phyloP scores from a whole-genome alignment of 2,329 filamentous ascomycete species.

The Phaeosphaeriaceae sp. region DNA sequence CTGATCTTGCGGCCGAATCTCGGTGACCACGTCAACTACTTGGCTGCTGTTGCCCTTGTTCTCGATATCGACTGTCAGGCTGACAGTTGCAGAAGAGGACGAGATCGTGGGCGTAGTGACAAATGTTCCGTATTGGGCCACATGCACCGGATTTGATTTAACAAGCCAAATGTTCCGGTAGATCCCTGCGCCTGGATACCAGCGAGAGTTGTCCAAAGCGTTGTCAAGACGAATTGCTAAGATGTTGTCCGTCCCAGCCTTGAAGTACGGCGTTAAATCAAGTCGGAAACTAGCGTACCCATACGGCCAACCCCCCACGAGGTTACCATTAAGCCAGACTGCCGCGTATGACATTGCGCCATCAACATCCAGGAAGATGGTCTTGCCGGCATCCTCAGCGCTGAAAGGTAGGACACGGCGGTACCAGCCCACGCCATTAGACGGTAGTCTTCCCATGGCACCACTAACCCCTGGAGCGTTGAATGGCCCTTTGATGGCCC shows the following conservation, averaged over 20 bases:
- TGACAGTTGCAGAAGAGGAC: conserved; percentile 52
- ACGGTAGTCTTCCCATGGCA: conserved; percentile 55
- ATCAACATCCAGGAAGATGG: conserved; percentile 56
- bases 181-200: conserved; percentile 62
- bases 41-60: conserved; percentile 49
- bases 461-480: conserved; percentile 38
- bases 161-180: conserved; percentile 63
- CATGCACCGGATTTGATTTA: conserved; percentile 54
- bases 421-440: conserved; percentile 60
- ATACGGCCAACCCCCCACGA: conserved; percentile 61
- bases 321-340: conserved; percentile 58
- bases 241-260: conserved; percentile 43
- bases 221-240: conserved; percentile 61
- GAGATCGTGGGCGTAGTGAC: conserved; percentile 57
- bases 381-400: conserved; percentile 39
- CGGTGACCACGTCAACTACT: conserved; percentile 51
- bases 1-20: conserved; percentile 43
- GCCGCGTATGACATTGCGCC: conserved; percentile 59
- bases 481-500: conserved; percentile 57
- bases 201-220: conserved; percentile 54
- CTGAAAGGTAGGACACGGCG: conserved; percentile 47
- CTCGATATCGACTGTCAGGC: conserved; percentile 55
- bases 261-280: conserved; percentile 54
- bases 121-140: conserved; percentile 58
- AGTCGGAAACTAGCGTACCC: conserved; percentile 58